These are phyloP conservation scores for Fragilaria crotonensis DNA, from an alignment of 108 stramenopile genomes.

Conservation along the genomic window DNA sequence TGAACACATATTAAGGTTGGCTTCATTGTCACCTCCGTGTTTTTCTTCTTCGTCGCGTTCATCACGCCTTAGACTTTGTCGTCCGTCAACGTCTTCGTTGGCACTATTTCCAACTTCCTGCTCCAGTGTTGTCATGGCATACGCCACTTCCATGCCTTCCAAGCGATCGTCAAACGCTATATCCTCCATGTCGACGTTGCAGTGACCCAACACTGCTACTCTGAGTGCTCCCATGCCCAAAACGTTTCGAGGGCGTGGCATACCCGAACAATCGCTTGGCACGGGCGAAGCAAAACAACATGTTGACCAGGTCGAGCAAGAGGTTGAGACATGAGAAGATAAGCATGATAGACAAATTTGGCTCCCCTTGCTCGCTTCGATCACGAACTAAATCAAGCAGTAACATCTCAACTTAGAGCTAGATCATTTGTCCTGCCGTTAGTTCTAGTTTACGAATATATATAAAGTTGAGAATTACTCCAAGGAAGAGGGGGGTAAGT, in stretches of 20 bases:
- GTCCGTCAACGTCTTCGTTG: too few relatives aligned
- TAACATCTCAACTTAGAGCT: too few relatives aligned
- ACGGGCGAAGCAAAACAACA: slow-evolving; percentile 39
- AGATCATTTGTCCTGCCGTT: too few relatives aligned
- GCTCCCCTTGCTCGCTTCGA: slow-evolving; percentile 19
- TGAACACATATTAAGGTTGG: slow-evolving; percentile 79
- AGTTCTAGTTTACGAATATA: too few relatives aligned
- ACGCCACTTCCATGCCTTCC: too few relatives aligned
- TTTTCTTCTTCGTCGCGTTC: not conserved
- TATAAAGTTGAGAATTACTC: too few relatives aligned
- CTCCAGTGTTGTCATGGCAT: too few relatives aligned
- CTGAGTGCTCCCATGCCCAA: not conserved
- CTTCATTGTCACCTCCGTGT: not conserved
- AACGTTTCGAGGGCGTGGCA: slow-evolving; percentile 6
- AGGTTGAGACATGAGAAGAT: slow-evolving; percentile 47
- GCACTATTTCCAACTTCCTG: too few relatives aligned
- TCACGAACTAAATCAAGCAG: slow-evolving; percentile 24
- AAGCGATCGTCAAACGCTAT: too few relatives aligned
- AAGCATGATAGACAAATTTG: slow-evolving; percentile 50
- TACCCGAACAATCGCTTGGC: slow-evolving; percentile 52
- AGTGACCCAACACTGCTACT: not conserved
- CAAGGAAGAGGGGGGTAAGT: too few relatives aligned
- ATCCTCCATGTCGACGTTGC: too few relatives aligned
- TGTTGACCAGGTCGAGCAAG: slow-evolving; percentile 48
- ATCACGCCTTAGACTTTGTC: too few relatives aligned